Evolutionary conservation across 2,329 filamentous ascomycete species (phyloP), one percentile per base, ranked within the genome.

Genomic region (Fusarium newnesense): DNA sequence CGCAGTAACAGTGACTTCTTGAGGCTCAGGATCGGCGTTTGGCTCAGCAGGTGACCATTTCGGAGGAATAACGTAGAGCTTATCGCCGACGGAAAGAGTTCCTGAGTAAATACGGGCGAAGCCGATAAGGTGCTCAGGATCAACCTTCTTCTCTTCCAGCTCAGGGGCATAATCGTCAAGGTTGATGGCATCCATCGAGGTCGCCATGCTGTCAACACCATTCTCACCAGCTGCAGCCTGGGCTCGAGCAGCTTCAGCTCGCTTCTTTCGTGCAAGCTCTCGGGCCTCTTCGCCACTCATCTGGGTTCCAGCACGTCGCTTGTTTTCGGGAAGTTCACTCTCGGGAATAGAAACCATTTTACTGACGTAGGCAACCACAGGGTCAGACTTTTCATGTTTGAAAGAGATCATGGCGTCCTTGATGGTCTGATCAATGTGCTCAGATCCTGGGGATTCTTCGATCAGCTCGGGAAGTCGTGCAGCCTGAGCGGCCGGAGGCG

Each of bases 281-380:
- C 94, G 87, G 7, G 96, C 96, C 82, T 98, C 96, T 71, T 97
- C 96, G 2, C 94, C 93, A 43, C 90, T 97, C 78, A 98, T 87
- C 47, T 91, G 91, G 1, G 47, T 42, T 21, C 92, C 92, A 21
- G 84, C 81, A 21, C 90, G 88, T 50, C 94, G 88, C 81, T 93
- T 97, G 81, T 97, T 97, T 59, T 96, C 90, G 0, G 94, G 93
- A 9, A 99, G 85, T 77, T 99, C 96, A 81, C 94, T 98, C 78
- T 97, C 94, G 0, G 95, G 96, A 18, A 99, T 88, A 0, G 96
- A 96, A 4, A 98, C 94, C 95, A 99, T 98, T 81, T 99, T 99
- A 84, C 96, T 98, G 69, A 99, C 94, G 75, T 97, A 99, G 13
- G 94, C 96, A 4, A 99, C 94, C 0, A 97, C 91, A 0, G 96